phyloP scores from a whole-genome alignment of 805 yeast genomes.

The Nakazawaea ambrosiae region DNA sequence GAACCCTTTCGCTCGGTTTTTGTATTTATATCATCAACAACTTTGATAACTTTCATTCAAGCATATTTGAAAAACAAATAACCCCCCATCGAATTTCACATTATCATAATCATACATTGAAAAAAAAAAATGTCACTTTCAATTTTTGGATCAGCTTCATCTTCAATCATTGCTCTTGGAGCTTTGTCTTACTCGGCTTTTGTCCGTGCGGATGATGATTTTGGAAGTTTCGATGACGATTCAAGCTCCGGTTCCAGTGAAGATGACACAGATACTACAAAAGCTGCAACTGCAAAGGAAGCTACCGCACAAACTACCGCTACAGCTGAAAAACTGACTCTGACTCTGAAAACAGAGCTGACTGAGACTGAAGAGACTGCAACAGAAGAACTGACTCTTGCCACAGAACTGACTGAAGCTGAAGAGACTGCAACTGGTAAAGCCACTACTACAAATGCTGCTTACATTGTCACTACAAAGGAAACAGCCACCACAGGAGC shows the following conservation, averaged over 20 bases:
- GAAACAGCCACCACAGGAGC: constrained; percentile 1
- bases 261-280: constrained; percentile 1
- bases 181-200: constrained; percentile 4
- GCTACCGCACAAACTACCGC: not conserved
- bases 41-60: too few relatives aligned
- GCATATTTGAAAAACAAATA: too few relatives aligned
- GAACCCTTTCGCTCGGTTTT: too few relatives aligned
- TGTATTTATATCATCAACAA: too few relatives aligned
- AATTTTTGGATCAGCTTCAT: constrained; percentile 8
- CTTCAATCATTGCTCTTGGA: constrained; percentile 3
- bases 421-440: constrained; percentile 4
- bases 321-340: not conserved
- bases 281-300: constrained; percentile 7
- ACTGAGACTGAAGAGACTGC: not conserved
- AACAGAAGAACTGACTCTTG: too few relatives aligned
- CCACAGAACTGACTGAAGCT: not conserved
- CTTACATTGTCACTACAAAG: constrained; percentile 3
- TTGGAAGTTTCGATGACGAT: constrained; percentile 8
- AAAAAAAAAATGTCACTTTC: constrained; percentile 11
- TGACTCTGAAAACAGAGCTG: not conserved
- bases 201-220: constrained; percentile 6
- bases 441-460: constrained; percentile 5
- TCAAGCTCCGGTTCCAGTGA: constrained; percentile 8
- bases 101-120: too few relatives aligned
- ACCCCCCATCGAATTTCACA: too few relatives aligned